Evolutionary conservation across 2,329 filamentous ascomycete genomes (phyloP), one percentile per base, ranked within the genome.

Genomic region (Botrytis galanthina): DNA sequence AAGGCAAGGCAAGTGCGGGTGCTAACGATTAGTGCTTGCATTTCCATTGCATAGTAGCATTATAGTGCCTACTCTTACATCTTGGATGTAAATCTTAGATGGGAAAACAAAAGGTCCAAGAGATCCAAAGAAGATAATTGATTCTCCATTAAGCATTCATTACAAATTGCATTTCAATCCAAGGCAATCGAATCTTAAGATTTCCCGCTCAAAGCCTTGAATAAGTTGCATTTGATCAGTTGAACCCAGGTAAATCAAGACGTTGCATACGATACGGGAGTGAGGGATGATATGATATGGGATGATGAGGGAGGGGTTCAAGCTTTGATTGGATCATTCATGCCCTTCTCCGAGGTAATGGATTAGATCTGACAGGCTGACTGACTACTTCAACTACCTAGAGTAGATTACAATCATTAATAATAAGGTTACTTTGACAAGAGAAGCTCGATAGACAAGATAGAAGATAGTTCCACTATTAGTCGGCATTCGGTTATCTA

Each of bases 1-100:
- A 78, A 77, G 54, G 76, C 75, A 78, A 78, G 77, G 77, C 78
- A 76, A 75, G 76, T 76, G 75, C 76, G 77, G 76, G 74, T 78
- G 77, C 75, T 76, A 78, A 77, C 75, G 76, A 78, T 74, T 72
- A 69, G 64, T 39, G 37, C 66, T 68, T 72, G 71, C 71, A 72
- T 69, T 48, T 68, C 51, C 51, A 60, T 69, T 68, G 51, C 62
- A 68, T 68, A 37, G 44, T 7, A 66, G 63, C 63, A 72, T 72
- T 20, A 67, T 44, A 54, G 64, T 68, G 37, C 9, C 48, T 68
- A 54, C 46, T 60, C 39, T 68, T 39, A n/a, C 46, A 57, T 57
- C 39, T 35, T 44, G 22, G 51, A 62, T 71, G n/a, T 35, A 8
- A 70, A 60, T 70, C 64, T 54, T 39, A 54, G 16, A 64, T 64